Conservation (phyloP, 1,139 yeast genomes). For the Kodamaea fungicola region DNA sequence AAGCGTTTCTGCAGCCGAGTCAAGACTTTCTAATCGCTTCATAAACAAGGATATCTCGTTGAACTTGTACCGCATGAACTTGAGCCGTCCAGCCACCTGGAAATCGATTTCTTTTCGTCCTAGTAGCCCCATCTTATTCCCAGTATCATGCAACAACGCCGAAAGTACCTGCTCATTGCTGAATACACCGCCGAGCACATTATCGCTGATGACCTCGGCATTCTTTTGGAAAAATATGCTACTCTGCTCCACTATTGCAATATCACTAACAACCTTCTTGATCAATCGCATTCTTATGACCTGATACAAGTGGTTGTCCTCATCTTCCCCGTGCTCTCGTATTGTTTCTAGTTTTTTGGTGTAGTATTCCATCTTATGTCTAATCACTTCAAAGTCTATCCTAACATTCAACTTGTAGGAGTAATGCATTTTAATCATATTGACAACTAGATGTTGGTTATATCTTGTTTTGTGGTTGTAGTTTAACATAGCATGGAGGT, state of each 20-base stretch:
- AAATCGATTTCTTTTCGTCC: slow-evolving; percentile 6
- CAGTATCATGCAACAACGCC: slow-evolving; percentile 1
- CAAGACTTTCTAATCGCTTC: slow-evolving; percentile 3
- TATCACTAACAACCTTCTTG: slow-evolving; percentile 1
- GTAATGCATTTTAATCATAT: slow-evolving; percentile 13
- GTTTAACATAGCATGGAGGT: slow-evolving; percentile 20
- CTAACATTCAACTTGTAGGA: slow-evolving; percentile 9
- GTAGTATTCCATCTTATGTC: slow-evolving; percentile 11
- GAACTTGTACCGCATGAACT: slow-evolving; percentile 13
- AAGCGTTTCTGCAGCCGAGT: neutral
- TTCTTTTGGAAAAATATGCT: no score
- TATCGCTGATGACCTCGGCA: slow-evolving; percentile 3
- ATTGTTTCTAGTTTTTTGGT: neutral
- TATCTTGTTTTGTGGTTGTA: slow-evolving; percentile 9
- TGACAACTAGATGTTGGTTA: slow-evolving; percentile 9
- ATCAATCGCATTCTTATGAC: neutral
- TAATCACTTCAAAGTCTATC: slow-evolving; percentile 9
- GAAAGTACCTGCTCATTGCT: slow-evolving; percentile 3
- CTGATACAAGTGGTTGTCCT: neutral
- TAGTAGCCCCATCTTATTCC: slow-evolving; percentile 5
- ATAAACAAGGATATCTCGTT: slow-evolving; percentile 11
- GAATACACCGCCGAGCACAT: slow-evolving; percentile 2
- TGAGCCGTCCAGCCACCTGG: slow-evolving; percentile 10
- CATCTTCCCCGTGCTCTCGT: neutral
- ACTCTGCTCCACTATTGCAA: neutral